A percentile compares a stretch with the other conserved stretches of the same genome.
Evolutionary conservation across 441 rosid genomes (phyloP).

Genomic region (Populus hybrid): DNA sequence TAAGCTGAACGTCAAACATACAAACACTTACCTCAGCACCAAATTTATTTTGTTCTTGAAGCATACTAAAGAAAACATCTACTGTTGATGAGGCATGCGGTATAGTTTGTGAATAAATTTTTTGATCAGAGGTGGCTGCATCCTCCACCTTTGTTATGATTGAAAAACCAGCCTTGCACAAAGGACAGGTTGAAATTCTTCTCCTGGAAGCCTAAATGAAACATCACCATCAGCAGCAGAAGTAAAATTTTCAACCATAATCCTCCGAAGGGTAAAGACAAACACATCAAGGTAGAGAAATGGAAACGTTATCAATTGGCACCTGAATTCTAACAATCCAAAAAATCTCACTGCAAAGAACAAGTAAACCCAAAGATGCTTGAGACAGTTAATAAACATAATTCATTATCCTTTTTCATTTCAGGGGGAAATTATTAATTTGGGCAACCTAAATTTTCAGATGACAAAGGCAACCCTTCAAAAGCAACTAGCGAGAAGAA

Average conservation of each 20-base stretch:
- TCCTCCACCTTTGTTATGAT: conserved; percentile 75
- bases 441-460: neutral
- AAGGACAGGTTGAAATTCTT: conserved; percentile 72
- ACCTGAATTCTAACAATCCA: neutral
- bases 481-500: no score
- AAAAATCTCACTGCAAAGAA: neutral
- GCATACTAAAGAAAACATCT: conserved; percentile 40
- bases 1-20: neutral
- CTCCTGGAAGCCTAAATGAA: conserved; percentile 52
- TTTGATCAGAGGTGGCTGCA: conserved; percentile 75
- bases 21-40: conserved; percentile 46
- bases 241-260: neutral
- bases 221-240: conserved; percentile 12
- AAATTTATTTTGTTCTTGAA: conserved; percentile 38
- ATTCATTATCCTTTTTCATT: neutral
- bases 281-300: neutral
- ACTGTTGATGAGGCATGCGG: conserved; percentile 49
- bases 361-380: neutral
- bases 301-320: neutral
- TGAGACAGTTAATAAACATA: neutral
- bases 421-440: neutral
- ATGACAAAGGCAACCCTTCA: neutral
- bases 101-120: conserved; percentile 82
- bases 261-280: neutral
- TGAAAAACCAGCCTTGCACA: conserved; percentile 71